Base-by-base conservation (phyloP, 176 grass and related monocot genomes). In the Coix lacrymajobi region DNA sequence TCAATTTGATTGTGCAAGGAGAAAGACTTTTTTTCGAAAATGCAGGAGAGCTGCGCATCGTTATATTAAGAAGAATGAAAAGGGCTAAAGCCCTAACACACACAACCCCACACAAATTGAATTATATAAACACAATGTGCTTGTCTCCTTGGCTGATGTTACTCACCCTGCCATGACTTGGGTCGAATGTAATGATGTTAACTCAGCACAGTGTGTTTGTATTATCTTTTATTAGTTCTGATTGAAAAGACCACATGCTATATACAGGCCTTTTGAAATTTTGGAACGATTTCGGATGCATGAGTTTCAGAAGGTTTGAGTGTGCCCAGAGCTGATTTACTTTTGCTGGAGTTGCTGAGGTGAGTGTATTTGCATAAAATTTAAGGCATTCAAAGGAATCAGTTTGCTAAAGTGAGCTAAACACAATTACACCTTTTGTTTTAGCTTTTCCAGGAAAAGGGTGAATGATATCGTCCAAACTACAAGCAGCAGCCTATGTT, bases 241-340 rank as follows among this genome's bases (percentile, higher is more conserved):
- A 80, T 72, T 38, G 36, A 85, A 33, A 51, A 11, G 51, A 31
- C 41, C 32, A 4, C 33, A 88, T 52, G 30, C 45, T 63, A 37
- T 71, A 52, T 77, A 9, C 84, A 99, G 96, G 57, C 96, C 96
- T 46, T 89, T 87, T 2, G 87, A 96, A 58, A 77, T 93, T 54
- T 84, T 96, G 73, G 96, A 99, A 84, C 79, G 77, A 40, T 90
- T 96, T 70, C 86, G 83, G 83, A 93, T 85, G 91, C 90, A 92
- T 56, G 96, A 99, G 75, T 96, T 99, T 73, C 91, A 25, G 92
- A 99, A 87, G 87, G 89, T 88, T 93, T 96, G 96, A 94, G 62
- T 96, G 96, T 84, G 86, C 89, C 7, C 96, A 99, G 91, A 96
- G 89, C 64, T 99, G 80, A 98, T 87, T 32, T 41, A 40, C 48